Conservation (phyloP, 441 rosid genomes). For the Euphorbia corollata region DNA sequence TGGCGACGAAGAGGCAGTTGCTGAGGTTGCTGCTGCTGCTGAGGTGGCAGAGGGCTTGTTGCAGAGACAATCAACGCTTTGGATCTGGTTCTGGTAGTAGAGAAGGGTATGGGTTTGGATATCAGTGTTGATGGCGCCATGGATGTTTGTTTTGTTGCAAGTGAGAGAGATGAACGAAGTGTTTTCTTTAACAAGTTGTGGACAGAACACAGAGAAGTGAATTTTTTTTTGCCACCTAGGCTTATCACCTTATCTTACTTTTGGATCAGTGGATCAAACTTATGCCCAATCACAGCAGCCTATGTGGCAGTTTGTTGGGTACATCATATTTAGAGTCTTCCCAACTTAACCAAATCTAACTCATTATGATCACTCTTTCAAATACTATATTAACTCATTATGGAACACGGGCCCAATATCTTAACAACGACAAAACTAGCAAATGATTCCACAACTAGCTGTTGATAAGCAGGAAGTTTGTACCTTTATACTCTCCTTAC, state of each 20-base stretch:
- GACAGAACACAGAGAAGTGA: constrained; percentile 11
- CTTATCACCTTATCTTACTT: constrained; percentile 73
- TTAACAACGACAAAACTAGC: background rate
- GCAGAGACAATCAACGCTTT: constrained; percentile 17
- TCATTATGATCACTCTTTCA: background rate
- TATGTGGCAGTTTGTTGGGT: background rate
- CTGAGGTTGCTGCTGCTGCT: constrained; percentile 8
- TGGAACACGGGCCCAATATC: background rate
- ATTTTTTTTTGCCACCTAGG: constrained; percentile 52
- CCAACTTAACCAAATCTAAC: too few species aligned
- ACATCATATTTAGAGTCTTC: background rate
- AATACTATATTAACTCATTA: background rate
- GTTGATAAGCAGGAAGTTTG: background rate
- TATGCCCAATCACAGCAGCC: constrained; percentile 22
- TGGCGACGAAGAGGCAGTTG: constrained; percentile 38
- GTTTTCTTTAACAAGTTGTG: constrained; percentile 16
- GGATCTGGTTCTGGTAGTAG: constrained; percentile 35
- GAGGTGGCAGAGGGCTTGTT: constrained; percentile 4
- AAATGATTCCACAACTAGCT: background rate
- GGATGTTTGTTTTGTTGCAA: constrained; percentile 15
- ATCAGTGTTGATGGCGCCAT: constrained; percentile 65
- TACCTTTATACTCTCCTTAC: background rate
- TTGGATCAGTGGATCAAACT: constrained; percentile 30
- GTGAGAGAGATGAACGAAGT: constrained; percentile 3
- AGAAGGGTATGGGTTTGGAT: constrained; percentile 38